Conservation (phyloP, 225 moss, liverwort and hornwort genomes). For the Antitrichia curtipendula region DNA sequence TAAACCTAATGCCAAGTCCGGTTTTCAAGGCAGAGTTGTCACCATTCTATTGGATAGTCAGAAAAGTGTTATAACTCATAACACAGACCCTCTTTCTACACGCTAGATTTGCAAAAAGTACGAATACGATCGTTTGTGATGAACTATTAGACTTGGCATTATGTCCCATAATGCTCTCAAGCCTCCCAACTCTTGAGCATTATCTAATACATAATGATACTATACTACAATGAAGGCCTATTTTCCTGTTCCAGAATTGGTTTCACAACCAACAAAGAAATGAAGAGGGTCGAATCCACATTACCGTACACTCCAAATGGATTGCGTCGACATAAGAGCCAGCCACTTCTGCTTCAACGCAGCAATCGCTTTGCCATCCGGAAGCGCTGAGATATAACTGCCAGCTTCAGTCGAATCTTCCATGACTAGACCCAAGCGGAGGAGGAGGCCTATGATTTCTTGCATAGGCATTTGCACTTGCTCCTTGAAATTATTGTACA, state of each 20-base stretch:
- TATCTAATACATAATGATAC: no score
- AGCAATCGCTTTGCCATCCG: constrained; percentile 32
- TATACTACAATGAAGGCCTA: neutral
- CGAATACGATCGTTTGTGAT: no score
- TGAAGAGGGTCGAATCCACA: neutral
- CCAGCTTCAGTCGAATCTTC: constrained; percentile 2
- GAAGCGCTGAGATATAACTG: constrained; percentile 5
- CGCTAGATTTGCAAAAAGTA: no score
- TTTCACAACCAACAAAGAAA: neutral
- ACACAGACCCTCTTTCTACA: no score
- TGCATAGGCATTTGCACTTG: constrained; percentile 79
- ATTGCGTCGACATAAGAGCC: constrained; percentile 34
- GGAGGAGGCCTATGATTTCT: constrained; percentile 29
- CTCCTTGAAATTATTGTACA: constrained; percentile 75
- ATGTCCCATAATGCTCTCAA: no score
- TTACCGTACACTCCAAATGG: constrained; percentile 45
- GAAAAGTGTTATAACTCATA: no score
- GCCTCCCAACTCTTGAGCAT: no score
- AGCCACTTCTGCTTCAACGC: constrained; percentile 61
- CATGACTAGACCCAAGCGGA: constrained; percentile 48
- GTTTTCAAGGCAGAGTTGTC: no score
- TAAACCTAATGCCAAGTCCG: no score
- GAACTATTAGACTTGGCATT: no score
- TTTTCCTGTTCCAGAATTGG: neutral
- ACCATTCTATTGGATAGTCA: no score